Evolutionary conservation across 2,329 filamentous ascomycete genomes (phyloP).

Genomic region (Sarocladium brachiariae): DNA sequence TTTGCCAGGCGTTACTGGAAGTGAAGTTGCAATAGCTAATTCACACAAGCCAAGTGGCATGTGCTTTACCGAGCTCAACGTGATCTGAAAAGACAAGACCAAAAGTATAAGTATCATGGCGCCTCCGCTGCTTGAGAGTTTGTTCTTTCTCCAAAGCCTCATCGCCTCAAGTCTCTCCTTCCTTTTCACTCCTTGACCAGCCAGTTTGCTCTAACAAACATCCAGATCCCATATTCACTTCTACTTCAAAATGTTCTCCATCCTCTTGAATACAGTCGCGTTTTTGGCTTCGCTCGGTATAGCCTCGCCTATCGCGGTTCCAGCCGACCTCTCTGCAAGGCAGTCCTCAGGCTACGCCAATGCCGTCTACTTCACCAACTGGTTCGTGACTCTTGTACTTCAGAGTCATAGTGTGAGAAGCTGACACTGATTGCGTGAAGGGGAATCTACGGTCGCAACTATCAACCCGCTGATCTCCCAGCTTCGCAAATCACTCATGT

Average conservation of each 20-base stretch:
- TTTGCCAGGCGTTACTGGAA: neutral
- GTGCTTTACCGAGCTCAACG: neutral
- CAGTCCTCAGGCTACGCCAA: slow-evolving; percentile 24
- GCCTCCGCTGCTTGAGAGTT: neutral
- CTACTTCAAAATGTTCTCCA: slow-evolving; percentile 18
- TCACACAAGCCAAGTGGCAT: neutral
- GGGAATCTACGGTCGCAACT: slow-evolving; percentile 71
- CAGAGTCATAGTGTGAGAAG: too few relatives aligned
- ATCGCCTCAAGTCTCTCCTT: slow-evolving; percentile 10
- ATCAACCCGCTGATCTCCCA: slow-evolving; percentile 64
- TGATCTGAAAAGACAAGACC: neutral
- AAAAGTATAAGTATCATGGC: slow-evolving; percentile 6
- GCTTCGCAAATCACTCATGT: slow-evolving; percentile 67
- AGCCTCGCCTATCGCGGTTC: slow-evolving; percentile 16
- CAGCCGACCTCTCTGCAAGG: slow-evolving; percentile 15
- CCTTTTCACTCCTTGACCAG: slow-evolving; percentile 13
- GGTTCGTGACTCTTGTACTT: slow-evolving; percentile 24
- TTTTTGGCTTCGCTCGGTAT: slow-evolving; percentile 21
- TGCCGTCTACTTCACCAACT: slow-evolving; percentile 43
- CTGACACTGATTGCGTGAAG: slow-evolving; percentile 21
- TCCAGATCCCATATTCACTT: neutral
- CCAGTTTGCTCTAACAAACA: slow-evolving; percentile 15
- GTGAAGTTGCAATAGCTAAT: neutral
- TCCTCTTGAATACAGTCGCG: slow-evolving; percentile 20
- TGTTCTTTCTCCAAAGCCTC: neutral